Evolutionary conservation across 2,329 filamentous ascomycete genomes (phyloP), one percentile per base, ranked within the genome.

Genomic region (Verticillium longisporum): DNA sequence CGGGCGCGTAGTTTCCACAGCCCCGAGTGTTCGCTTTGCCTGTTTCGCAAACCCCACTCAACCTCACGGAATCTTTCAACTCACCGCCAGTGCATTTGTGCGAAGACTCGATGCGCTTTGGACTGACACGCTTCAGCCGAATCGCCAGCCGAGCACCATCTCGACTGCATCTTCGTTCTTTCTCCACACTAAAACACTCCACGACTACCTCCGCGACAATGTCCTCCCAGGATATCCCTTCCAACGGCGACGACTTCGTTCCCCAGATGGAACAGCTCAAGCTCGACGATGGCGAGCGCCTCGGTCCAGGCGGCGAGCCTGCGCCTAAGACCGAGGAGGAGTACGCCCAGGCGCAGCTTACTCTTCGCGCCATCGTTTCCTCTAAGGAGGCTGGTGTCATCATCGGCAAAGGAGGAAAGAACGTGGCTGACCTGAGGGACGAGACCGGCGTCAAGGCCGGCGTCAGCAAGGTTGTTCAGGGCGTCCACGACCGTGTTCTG

Each of bases 381-480:
- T 97, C 95, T 75, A 98, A 98, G 81, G 95, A 99, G 79, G 95
- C 95, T 63, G 95, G 95, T 72, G 92, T 99, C 70, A 98, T 99
- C 77, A 99, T 99, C 76, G 95, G 95, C 77, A 99, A 99, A 80
- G 92, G 89, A 61, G 95, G 95, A 73, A 97, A 98, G 84, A 98
- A 99, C 72, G 95, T 99, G 60, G 95, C 95, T 56, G 94, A 98
- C 72, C 84, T 99, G 65, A 89, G 95, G 73, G 94, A 99, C 71
- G 94, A 98, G 80, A 99, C 95, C 67, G 95, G 94, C 63, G 95
- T 99, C 70, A 97, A 96, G 79, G 95, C 95, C 64, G 95, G 95
- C 67, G 95, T 99, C 66, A 97, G 93, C 85, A 99, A 99, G 82
- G 95, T 98, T 60, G 95, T 99, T 56, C 92, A 94, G 68, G 94